Evolutionary conservation across 2,329 filamentous ascomycete species (phyloP), one percentile per base, ranked within the genome.

Genomic region (Aphanocladium album): DNA sequence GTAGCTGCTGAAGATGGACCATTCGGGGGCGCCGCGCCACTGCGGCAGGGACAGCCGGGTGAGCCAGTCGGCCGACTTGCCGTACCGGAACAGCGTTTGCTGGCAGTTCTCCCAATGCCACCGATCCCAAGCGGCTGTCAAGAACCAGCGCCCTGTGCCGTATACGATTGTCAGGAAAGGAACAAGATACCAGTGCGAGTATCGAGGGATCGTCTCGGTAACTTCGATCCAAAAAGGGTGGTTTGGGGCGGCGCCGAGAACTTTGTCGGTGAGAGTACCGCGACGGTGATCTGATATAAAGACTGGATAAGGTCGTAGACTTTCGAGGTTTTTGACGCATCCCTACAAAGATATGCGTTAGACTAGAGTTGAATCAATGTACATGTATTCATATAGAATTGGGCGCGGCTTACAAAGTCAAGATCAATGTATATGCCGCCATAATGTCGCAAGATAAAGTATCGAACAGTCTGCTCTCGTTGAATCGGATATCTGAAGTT

Each of bases 401-500:
- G n/a, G n/a, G n/a, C n/a, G 11, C 4, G 33, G 2, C 57, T 45
- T 53, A 59, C 57, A 59, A 57, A 49, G 51, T 73, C 71, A 65
- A 73, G 68, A 62, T 91, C 89, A 66, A 91, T 85, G 72, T 91
- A 91, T 57, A 89, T 84, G 33, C 89, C 89, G 56, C 89, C 89
- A 68, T 83, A 91, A 72, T 89, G 83, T 54, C 85, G 79, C 35
- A 91, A 79, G 23, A 90, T 81, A 69, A 91, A 90, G 74, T 91
- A 91, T 53, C 89, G 81, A 64, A 91, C 87, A 16, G 87, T 79
- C 67, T 91, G 88, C 41, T 87, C 87, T 60, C 87, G 83, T 72
- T 90, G 87, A 61, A 91, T 89, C 5, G 86, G 85, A 69, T 87
- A 89, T 23, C 77, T 79, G 73, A 90, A 91, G 62, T 80, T 81